phyloP scores from a whole-genome alignment of 2,329 filamentous ascomycete species.

The Paecilomyces niveus region DNA sequence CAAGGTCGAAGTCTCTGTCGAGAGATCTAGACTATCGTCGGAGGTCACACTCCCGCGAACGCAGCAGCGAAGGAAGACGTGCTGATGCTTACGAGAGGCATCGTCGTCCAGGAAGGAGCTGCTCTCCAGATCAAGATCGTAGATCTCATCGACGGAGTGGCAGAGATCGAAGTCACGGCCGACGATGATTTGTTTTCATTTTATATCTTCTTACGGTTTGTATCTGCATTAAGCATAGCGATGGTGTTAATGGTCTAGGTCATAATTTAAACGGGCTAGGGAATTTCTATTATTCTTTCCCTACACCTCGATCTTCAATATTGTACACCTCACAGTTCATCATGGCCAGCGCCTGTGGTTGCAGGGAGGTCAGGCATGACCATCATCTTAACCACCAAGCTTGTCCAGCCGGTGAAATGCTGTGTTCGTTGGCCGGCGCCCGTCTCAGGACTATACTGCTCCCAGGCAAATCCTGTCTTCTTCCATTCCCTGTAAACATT shows the following conservation, averaged over 20 bases:
- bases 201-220: background rate
- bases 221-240: constrained; percentile 3
- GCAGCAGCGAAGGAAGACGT: constrained; percentile 19
- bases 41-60: constrained; percentile 20
- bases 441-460: constrained; percentile 93
- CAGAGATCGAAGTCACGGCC: constrained; percentile 16
- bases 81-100: constrained; percentile 17
- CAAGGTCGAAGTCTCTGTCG: constrained; percentile 18
- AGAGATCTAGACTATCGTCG: constrained; percentile 19
- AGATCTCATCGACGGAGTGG: constrained; percentile 19
- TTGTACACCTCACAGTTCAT: constrained; percentile 39
- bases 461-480: constrained; percentile 93
- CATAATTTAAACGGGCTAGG: background rate
- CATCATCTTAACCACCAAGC: constrained; percentile 95
- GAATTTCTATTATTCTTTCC: constrained; percentile 1
- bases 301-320: background rate
- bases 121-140: constrained; percentile 16
- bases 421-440: constrained; percentile 91
- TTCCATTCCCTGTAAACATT: constrained; percentile 85
- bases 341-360: constrained; percentile 28
- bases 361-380: constrained; percentile 67
- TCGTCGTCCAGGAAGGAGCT: constrained; percentile 16
- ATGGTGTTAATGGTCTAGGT: constrained; percentile 4
- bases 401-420: constrained; percentile 99
- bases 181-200: constrained; percentile 13